Evolutionary conservation across 768 basidiomycete genomes (phyloP), one percentile per base, ranked within the genome.

Genomic region (Mycena alexandri): DNA sequence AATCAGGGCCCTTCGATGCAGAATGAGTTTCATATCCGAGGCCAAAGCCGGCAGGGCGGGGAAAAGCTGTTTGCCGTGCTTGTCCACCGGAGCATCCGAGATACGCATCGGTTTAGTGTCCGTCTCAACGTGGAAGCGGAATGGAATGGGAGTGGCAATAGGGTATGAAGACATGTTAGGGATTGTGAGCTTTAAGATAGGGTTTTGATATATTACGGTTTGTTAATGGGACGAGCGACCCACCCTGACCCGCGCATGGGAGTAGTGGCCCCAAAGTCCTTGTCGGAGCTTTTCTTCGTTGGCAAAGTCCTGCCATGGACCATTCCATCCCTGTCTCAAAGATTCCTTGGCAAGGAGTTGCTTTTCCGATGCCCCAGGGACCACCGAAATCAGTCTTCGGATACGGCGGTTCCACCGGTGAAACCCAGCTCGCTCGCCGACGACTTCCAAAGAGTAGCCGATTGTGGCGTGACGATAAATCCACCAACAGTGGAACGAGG

Each of bases 211-310:
- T 46, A 5, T 5, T 51, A 24, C 25, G 38, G 14, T 5, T 25
- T n/a, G 33, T 5, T 11, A 13, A 12, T 10, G 24, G 7, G 19
- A 51, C 8, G 11, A 52, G n/a, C 43, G 21, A 44, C 50, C 12
- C 19, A 51, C 69, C 24, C 22, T 60, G 10, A 25, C 65, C 2
- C 52, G 61, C 3, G 57, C 69, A 63, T 48, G 57, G 11, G 69
- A 66, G 34, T 70, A 70, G 8, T 70, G 65, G 1, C 69, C 69
- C 65, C 65, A 70, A 21, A 70, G 59, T 5, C 65, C 65, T 19
- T 53, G 14, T 14, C 69, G 17, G 12, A 70, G 25, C 29, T 70
- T 63, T 24, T 70, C 55, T 19, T 57, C 60, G 3, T 12, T 11
- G 9, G 24, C 48, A 11, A 52, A 25, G 14, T 38, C 38, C 19